A percentile compares a stretch with the other conserved stretches of the same genome.
Conservation (phyloP, 2,329 filamentous ascomycete genomes). For the Ascochyta clinopodiicola region DNA sequence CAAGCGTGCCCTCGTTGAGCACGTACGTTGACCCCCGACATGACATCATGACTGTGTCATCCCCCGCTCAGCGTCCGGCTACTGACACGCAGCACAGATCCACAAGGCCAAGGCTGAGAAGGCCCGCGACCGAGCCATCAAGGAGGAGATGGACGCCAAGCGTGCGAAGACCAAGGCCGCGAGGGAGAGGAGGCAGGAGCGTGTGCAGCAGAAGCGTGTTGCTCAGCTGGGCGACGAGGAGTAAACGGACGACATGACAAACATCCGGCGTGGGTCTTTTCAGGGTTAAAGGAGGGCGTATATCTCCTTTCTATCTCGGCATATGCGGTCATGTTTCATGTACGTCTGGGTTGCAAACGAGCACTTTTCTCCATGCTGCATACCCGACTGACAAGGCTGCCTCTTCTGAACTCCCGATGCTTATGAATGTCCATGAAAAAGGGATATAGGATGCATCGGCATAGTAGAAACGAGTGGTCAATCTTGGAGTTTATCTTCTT, state of each 20-base stretch:
- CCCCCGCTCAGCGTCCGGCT: slow-evolving; percentile 21
- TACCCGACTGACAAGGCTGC: slow-evolving; percentile 44
- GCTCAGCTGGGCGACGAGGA: slow-evolving; percentile 76
- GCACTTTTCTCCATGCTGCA: slow-evolving; percentile 47
- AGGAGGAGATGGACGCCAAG: slow-evolving; percentile 99
- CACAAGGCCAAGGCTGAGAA: slow-evolving; percentile 99
- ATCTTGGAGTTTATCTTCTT: slow-evolving; percentile 37
- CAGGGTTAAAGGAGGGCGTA: slow-evolving; percentile 49
- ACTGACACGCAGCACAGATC: slow-evolving; percentile 69
- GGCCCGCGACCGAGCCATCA: slow-evolving; percentile 90
- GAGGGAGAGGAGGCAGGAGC: slow-evolving; percentile 96
- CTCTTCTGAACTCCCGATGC: slow-evolving; percentile 42
- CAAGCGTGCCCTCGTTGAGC: slow-evolving; percentile 99
- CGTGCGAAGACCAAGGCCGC: slow-evolving; percentile 99
- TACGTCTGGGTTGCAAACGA: slow-evolving; percentile 51
- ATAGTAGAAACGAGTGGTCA: slow-evolving; percentile 44
- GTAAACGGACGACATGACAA: slow-evolving; percentile 48
- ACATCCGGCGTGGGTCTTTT: slow-evolving; percentile 52
- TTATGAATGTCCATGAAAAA: slow-evolving; percentile 46
- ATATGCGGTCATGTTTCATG: slow-evolving; percentile 54
- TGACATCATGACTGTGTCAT: slow-evolving; percentile 47
- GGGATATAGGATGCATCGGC: slow-evolving; percentile 45
- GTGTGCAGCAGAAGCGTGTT: slow-evolving; percentile 87
- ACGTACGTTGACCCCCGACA: slow-evolving; percentile 74
- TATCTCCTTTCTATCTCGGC: slow-evolving; percentile 50